Evolutionary conservation across 2,329 filamentous ascomycete species (phyloP), one percentile per base, ranked within the genome.

Genomic region (Myrmaecium sp.): DNA sequence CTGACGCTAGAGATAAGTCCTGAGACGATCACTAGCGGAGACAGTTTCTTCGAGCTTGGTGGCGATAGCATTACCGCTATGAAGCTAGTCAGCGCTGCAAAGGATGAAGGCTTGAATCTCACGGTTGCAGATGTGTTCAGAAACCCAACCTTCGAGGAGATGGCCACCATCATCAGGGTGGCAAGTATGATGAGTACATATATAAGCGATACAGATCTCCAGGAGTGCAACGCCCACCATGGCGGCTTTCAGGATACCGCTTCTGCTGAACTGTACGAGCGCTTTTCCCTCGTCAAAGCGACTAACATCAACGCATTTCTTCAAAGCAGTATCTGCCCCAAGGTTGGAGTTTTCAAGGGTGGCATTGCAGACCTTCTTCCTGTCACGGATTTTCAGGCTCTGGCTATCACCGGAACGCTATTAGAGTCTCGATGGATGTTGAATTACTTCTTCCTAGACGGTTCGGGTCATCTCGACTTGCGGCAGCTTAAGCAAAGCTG

Each of bases 401-500:
- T 73, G 11, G 69, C 69, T 9, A 59, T 76, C 21, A 56, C 54
- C 32, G 69, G 59, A 14, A 75, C 70, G 0, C 56, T 66, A 2
- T 49, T 64, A 10, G 48, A 60, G 3, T 70, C 70, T 4, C 61
- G 71, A 3, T 74, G 66, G 39, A 74, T 70, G 0, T 49, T 68
- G 1, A 65, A 70, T 9, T 76, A 79, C 40, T 69, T 70, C 33
- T 55, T 72, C 31, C 67, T 78, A 44, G 68, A 69, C 45, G 62
- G 78, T 28, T 58, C 67, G 13, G 57, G 54, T 0, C 34, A 38
- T 0, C 50, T 74, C 8, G 52, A 74, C 27, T 39, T 55, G 9
- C 46, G 54, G 7, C 57, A 57, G 8, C 55, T 74, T 14, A 50
- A 62, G 17, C 33, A 47, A 11, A 57, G 58, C 25, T 71, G 66